These are phyloP conservation scores for Phytophthora capsici DNA, from an alignment of 352 stramenopile species.

Conservation along the genomic window DNA sequence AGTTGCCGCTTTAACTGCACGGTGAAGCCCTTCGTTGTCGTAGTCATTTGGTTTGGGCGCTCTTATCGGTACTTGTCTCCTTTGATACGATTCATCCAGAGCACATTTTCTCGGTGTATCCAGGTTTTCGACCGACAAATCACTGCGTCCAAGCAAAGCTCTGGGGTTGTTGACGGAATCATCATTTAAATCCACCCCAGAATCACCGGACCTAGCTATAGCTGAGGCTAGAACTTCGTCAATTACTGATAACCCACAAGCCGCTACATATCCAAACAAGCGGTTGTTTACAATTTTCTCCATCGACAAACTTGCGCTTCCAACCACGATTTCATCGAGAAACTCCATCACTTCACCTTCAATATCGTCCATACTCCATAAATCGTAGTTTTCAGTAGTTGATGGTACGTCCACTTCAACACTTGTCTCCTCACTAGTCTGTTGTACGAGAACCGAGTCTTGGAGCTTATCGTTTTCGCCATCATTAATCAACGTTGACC, in stretches of 20 bases:
- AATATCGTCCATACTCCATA: constrained; percentile 31
- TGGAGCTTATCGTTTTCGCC: not conserved
- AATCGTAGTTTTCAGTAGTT: not conserved
- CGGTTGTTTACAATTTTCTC: constrained; percentile 31
- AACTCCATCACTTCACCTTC: constrained; percentile 36
- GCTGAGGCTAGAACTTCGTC: constrained; percentile 29
- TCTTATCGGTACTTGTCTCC: constrained; percentile 28
- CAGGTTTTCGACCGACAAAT: constrained; percentile 13
- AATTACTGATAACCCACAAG: constrained; percentile 23
- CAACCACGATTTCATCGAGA: constrained; percentile 31
- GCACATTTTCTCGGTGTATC: constrained; percentile 21
- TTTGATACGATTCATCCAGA: constrained; percentile 28
- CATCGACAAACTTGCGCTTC: constrained; percentile 26
- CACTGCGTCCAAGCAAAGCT: constrained; percentile 15
- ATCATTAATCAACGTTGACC: constrained; percentile 6
- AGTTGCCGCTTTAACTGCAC: constrained; percentile 20
- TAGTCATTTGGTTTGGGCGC: constrained; percentile 7
- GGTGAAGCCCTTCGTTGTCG: constrained; percentile 23
- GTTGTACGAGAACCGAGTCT: not conserved
- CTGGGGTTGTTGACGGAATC: not conserved
- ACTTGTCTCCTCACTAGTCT: not conserved
- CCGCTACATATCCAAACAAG: constrained; percentile 38
- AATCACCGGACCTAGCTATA: constrained; percentile 29
- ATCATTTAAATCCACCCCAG: constrained; percentile 16
- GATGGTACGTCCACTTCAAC: not conserved